These are phyloP conservation scores for Agaricales sp. DNA, from an alignment of 1,284 basidiomycete genomes.

Conservation along the genomic window DNA sequence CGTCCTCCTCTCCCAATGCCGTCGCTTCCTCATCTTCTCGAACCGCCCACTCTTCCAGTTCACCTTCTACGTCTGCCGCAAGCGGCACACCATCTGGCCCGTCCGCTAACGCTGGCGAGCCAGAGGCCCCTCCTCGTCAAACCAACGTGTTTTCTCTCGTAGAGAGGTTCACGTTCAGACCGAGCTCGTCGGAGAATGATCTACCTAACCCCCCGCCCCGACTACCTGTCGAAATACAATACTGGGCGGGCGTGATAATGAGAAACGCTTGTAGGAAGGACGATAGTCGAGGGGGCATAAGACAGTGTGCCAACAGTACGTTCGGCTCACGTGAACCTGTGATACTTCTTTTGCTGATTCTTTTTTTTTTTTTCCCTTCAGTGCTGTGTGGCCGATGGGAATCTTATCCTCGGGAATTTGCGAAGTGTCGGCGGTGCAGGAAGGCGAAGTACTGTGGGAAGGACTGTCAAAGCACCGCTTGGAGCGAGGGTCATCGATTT, in stretches of 20 bases:
- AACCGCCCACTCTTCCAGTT: not conserved
- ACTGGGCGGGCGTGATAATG: constrained; percentile 99
- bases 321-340: not conserved
- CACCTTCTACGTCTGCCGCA: not conserved
- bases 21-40: constrained; percentile 6
- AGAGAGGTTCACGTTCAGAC: constrained; percentile 91
- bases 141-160: constrained; percentile 95
- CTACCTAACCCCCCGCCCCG: constrained; percentile 60
- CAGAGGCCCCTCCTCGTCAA: constrained; percentile 29
- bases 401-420: constrained; percentile 87
- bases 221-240: constrained; percentile 89
- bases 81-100: not conserved
- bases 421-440: constrained; percentile 91
- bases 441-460: constrained; percentile 99
- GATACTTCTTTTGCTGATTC: not conserved
- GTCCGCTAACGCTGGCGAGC: constrained; percentile 3
- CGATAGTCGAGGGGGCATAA: constrained; percentile 82
- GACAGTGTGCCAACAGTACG: constrained; percentile 95
- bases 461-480: constrained; percentile 94
- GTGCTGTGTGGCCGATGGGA: constrained; percentile 97
- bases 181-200: constrained; percentile 70
- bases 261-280: constrained; percentile 98
- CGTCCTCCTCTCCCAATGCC: constrained; percentile 11
- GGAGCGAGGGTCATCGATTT: constrained; percentile 94
- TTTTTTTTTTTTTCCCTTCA: constrained; percentile 17